Conservation (phyloP, 352 stramenopile genomes). For the Phytopythium sindhum region DNA sequence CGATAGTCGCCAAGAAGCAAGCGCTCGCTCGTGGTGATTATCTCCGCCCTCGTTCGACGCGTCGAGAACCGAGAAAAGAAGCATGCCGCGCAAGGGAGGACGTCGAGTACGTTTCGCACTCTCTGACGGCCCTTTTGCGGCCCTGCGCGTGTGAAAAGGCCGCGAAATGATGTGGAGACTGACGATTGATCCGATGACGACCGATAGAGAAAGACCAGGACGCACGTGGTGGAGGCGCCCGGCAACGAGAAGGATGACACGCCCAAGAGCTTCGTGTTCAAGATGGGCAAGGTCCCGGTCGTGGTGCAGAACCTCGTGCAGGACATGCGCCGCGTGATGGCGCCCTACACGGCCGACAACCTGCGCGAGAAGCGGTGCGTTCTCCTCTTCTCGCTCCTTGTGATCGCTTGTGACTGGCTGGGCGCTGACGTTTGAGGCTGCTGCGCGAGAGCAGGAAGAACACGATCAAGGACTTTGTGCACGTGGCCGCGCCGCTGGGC, state of each 20-base stretch:
- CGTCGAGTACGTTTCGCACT: conserved; percentile 60
- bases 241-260: conserved; percentile 81
- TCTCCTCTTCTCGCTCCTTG: not conserved
- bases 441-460: conserved; percentile 46
- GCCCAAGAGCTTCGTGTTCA: conserved; percentile 91
- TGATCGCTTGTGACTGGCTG: not conserved
- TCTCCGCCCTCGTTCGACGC: not conserved
- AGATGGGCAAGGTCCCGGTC: conserved; percentile 80
- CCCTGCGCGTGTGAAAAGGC: not conserved
- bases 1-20: not conserved
- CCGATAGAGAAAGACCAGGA: conserved; percentile 76
- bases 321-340: conserved; percentile 94
- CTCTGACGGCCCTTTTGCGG: not conserved
- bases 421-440: not conserved
- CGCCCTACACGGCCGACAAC: conserved; percentile 92
- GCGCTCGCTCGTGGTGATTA: not conserved
- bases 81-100: conserved; percentile 84
- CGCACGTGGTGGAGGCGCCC: conserved; percentile 62
- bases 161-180: not conserved
- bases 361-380: conserved; percentile 84
- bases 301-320: conserved; percentile 87
- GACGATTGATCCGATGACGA: not conserved
- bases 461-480: conserved; percentile 91
- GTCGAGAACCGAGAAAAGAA: conserved; percentile 3
- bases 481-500: conserved; percentile 89